Evolutionary conservation across 768 basidiomycete species (phyloP).

Genomic region (Lentinula lateritia): DNA sequence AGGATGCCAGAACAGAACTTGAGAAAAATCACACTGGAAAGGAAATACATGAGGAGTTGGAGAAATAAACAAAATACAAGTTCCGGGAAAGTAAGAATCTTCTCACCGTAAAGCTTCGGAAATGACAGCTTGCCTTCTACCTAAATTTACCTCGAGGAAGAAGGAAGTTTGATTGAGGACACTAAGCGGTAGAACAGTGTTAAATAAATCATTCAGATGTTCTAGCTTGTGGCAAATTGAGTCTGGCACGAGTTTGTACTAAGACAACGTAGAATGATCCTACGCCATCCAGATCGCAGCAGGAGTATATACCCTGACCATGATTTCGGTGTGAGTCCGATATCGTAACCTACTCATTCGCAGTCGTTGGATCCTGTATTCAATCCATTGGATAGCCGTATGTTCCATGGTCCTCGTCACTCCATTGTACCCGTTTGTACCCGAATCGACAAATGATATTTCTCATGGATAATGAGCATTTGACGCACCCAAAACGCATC

Average conservation of each 20-base stretch:
- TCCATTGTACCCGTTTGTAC: background rate
- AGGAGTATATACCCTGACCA: background rate
- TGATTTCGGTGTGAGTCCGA: background rate
- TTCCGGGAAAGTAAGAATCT: background rate
- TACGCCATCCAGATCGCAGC: no score
- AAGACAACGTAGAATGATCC: no score
- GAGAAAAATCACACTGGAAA: background rate
- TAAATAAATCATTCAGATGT: no score
- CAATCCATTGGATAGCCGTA: background rate
- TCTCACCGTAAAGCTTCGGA: background rate
- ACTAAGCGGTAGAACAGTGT: background rate
- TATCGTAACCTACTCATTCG: background rate
- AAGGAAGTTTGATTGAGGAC: background rate
- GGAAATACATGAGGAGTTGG: background rate
- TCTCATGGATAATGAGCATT: background rate
- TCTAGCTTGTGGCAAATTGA: no score
- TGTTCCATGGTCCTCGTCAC: background rate
- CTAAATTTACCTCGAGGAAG: background rate
- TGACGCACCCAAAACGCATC: background rate
- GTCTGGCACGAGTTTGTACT: no score
- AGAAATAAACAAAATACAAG: background rate
- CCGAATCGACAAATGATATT: background rate
- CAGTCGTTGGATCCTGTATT: background rate
- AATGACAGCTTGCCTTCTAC: background rate
- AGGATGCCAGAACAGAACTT: background rate